Base-by-base conservation (phyloP, 805 yeast genomes). In the Zygosaccharomyces bisporus region DNA sequence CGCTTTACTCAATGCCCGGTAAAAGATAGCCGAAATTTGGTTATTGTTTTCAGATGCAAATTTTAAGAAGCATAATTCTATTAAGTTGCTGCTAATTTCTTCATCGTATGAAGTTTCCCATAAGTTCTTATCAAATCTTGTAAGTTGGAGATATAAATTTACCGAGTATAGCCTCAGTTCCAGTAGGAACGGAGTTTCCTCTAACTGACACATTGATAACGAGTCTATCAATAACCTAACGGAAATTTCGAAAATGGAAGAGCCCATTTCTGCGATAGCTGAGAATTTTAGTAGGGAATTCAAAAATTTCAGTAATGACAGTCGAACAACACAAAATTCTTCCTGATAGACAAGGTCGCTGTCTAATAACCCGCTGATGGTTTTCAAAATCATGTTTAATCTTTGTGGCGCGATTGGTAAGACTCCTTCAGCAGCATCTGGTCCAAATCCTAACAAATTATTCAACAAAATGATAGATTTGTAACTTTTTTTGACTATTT, bases 351-450 rank as follows among this genome's bases (percentile, higher is more conserved):
- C 78, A 40, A 73, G 53, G 16, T 79, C 87, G 12, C 81, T 72
- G 18, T 80, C 84, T 17, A 82, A 52, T 86, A 90, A 83, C 14
- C 64, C 64, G 4, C 62, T 56, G 1, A 88, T 51, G 4, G 76
- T 72, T 33, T 70, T 74, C 14, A 86, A 49, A 6, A 83, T 63
- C 86, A 84, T 77, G 34, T 71, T 74, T 31, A 83, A 66, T 52
- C 93, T 73, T 55, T 81, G 89, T 2, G 75, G 70, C 5, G 86
- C 83, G 19, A 85, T 64, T 2, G 80, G 70, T n/a, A 59, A 63
- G 35, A 63, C 66, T 1, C 49, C 50, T 13, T 63, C 70, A 14
- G 65, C 55, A 3, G 48, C 48, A 16, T 51, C 51, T 13, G 34
- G 20, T 37, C 20, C 33, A 37, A 25, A 25, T 1, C 38, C 17